Conservation (phyloP, 1,139 yeast species). For the Casaregolazyma lundiana region DNA sequence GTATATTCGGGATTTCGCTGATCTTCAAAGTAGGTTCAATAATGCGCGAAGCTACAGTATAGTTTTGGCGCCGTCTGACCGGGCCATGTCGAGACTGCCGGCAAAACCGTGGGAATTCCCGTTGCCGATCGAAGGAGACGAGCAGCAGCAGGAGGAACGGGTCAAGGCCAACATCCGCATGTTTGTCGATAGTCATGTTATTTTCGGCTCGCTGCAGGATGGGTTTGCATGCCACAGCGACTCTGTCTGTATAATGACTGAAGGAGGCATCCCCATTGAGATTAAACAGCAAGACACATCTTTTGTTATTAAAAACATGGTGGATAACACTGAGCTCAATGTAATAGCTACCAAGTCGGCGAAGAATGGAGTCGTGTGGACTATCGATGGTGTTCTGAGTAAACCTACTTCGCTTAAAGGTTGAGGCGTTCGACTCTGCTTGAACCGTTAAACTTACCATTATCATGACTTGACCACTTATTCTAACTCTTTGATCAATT, state of each 20-base stretch:
- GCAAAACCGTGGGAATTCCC: conserved; percentile 38
- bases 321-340: conserved; percentile 17
- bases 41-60: conserved; percentile 28
- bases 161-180: conserved; percentile 27
- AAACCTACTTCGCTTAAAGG: background rate
- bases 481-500: background rate
- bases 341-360: conserved; percentile 21
- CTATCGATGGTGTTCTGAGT: conserved; percentile 5
- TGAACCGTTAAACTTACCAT: background rate
- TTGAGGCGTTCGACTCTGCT: background rate
- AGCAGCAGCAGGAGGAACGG: conserved; percentile 26
- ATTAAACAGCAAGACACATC: conserved; percentile 4
- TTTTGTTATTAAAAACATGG: conserved; percentile 15
- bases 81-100: conserved; percentile 28
- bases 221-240: conserved; percentile 3
- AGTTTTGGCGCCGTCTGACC: conserved; percentile 34
- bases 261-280: conserved; percentile 16
- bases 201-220: conserved; percentile 21
- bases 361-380: conserved; percentile 29
- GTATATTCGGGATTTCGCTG: conserved; percentile 30
- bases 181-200: conserved; percentile 31
- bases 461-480: background rate
- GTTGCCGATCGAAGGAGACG: conserved; percentile 18
- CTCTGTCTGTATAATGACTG: conserved; percentile 14
- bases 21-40: conserved; percentile 26